phyloP scores from a whole-genome alignment of 805 yeast genomes.

The Candida adriatica region DNA sequence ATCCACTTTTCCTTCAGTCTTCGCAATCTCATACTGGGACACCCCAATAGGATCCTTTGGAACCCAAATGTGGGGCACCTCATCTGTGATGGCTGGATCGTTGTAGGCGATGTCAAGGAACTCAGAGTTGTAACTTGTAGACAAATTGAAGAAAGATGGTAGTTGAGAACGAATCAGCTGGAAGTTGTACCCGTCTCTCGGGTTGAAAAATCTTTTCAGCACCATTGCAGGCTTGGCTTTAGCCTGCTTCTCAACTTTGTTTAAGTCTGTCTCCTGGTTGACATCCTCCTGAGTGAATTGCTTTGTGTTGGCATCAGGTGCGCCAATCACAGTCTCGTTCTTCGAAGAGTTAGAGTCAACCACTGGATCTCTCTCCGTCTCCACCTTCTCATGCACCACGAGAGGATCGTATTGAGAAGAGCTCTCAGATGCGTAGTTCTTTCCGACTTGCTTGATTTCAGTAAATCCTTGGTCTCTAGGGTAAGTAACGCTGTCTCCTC shows the following conservation, averaged over 20 bases:
- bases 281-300: slow-evolving; percentile 18
- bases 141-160: slow-evolving; percentile 29
- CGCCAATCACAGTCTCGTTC: slow-evolving; percentile 25
- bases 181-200: slow-evolving; percentile 39
- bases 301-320: slow-evolving; percentile 12
- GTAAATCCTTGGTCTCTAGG: slow-evolving; percentile 62
- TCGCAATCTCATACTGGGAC: slow-evolving; percentile 48
- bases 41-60: slow-evolving; percentile 64
- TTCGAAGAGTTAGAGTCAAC: slow-evolving; percentile 24
- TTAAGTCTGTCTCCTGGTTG: slow-evolving; percentile 17
- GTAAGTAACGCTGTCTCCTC: slow-evolving; percentile 39
- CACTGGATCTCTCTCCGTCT: slow-evolving; percentile 12
- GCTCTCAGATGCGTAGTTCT: slow-evolving; percentile 23
- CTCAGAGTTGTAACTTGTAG: slow-evolving; percentile 26
- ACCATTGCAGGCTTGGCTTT: slow-evolving; percentile 13
- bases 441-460: slow-evolving; percentile 49
- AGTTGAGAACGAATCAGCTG: slow-evolving; percentile 33
- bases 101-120: slow-evolving; percentile 34
- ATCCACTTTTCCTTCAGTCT: slow-evolving; percentile 47
- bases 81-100: slow-evolving; percentile 51
- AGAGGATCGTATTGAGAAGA: slow-evolving; percentile 13
- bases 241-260: slow-evolving; percentile 13
- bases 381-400: slow-evolving; percentile 16
- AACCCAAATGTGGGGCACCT: slow-evolving; percentile 63
- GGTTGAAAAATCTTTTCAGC: slow-evolving; percentile 30